Conservation (phyloP, 73 alveolate genomes). For the Paraurostyla sp. region DNA sequence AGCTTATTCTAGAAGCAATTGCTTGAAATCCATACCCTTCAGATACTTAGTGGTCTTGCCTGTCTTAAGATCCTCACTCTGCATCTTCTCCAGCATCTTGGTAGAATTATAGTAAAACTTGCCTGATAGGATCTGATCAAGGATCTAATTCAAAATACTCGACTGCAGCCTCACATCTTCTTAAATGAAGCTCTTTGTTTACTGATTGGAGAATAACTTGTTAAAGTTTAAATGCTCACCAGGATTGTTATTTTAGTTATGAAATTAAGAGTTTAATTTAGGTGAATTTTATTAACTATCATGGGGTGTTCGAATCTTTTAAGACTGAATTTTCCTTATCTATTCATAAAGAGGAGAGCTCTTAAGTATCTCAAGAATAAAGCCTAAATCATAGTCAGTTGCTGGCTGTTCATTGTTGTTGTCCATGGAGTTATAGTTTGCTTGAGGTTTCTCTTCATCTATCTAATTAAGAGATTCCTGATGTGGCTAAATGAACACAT, state of each 20-base stretch:
- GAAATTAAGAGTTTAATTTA: background rate
- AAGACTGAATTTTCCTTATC: background rate
- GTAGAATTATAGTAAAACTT: constrained; percentile 24
- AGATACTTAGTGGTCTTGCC: constrained; percentile 25
- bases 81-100: background rate
- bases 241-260: background rate
- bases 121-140: constrained; percentile 8
- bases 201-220: background rate
- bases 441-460: background rate
- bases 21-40: background rate
- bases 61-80: background rate
- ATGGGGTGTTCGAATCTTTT: background rate
- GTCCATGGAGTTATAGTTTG: background rate
- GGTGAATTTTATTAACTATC: constrained; percentile 23
- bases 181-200: background rate
- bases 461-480: background rate
- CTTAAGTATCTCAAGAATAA: background rate
- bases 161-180: background rate
- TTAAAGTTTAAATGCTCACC: background rate
- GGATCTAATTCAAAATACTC: background rate
- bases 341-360: constrained; percentile 12
- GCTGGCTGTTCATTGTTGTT: background rate
- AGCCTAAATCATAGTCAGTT: background rate
- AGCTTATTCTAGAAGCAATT: background rate
- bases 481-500: constrained; percentile 36